phyloP scores from a whole-genome alignment of 1,284 basidiomycete genomes.

The Ceratobasidium sp. region DNA sequence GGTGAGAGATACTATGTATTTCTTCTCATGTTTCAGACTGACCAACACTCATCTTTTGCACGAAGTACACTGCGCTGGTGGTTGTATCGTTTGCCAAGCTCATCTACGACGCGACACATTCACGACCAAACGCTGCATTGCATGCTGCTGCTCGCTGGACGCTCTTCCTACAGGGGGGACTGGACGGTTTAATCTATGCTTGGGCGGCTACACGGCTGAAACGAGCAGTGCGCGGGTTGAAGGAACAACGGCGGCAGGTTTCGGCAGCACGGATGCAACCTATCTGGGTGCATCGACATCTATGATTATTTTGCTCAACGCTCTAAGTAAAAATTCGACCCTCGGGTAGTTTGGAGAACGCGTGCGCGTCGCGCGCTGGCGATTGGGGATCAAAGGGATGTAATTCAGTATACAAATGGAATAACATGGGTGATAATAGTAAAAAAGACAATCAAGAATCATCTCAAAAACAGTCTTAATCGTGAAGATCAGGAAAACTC shows the following conservation, averaged over 20 bases:
- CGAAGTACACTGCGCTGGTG: constrained; percentile 24
- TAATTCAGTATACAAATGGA: constrained; percentile 31
- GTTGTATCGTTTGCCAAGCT: constrained; percentile 26
- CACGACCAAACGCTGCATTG: constrained; percentile 6
- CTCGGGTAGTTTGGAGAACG: constrained; percentile 17
- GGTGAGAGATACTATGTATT: constrained; percentile 1
- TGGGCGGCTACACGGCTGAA: constrained; percentile 38
- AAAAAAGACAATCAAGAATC: constrained; percentile 10
- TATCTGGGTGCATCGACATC: background rate
- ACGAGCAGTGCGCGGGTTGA: constrained; percentile 20
- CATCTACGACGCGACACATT: constrained; percentile 9
- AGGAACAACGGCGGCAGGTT: constrained; percentile 5
- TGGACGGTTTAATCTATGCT: constrained; percentile 38
- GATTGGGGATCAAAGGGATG: constrained; percentile 14
- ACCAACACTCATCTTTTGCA: background rate
- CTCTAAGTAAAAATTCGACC: background rate
- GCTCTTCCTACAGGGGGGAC: constrained; percentile 24
- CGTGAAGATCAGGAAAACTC: constrained; percentile 1
- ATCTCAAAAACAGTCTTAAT: background rate
- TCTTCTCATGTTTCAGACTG: background rate
- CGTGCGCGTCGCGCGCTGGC: constrained; percentile 17
- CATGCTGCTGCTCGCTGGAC: constrained; percentile 26
- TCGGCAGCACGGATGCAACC: background rate
- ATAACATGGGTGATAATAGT: constrained; percentile 15
- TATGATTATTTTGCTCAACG: constrained; percentile 1